Percentiles rank a stretch among this genome's conserved stretches.
These are phyloP conservation scores for Trichosporon coremiiforme DNA, from an alignment of 1,284 basidiomycete genomes.

Conservation along the genomic window DNA sequence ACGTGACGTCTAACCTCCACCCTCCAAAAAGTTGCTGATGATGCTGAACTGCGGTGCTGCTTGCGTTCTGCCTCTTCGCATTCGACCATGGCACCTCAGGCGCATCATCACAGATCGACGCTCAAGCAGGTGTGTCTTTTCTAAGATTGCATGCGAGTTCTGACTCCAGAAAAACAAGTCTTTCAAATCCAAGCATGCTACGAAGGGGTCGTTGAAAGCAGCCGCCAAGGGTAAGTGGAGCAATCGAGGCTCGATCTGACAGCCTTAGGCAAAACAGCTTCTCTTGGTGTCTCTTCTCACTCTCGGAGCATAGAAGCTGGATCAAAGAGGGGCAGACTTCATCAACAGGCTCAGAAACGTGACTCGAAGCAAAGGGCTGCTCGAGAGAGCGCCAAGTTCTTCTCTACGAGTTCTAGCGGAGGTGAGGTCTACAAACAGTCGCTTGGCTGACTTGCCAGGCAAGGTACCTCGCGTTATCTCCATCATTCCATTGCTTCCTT, in stretches of 20 bases:
- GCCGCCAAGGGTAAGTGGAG: constrained; percentile 69
- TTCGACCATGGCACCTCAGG: constrained; percentile 35
- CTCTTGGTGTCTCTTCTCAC: constrained; percentile 24
- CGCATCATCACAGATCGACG: constrained; percentile 72
- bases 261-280: constrained; percentile 70
- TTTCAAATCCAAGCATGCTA: constrained; percentile 86
- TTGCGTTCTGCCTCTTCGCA: neutral
- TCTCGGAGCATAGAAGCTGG: constrained; percentile 36
- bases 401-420: constrained; percentile 55
- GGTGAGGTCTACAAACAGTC: constrained; percentile 29
- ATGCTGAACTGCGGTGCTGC: too few relatives aligned
- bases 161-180: constrained; percentile 86
- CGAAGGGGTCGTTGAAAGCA: constrained; percentile 76
- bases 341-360: constrained; percentile 52
- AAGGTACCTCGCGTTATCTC: constrained; percentile 58
- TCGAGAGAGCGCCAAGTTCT: constrained; percentile 58
- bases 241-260: neutral
- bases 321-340: constrained; percentile 50
- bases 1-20: constrained; percentile 13
- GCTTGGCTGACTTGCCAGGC: constrained; percentile 32
- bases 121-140: constrained; percentile 75
- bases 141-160: too few relatives aligned
- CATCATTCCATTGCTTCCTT: constrained; percentile 53
- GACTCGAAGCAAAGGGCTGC: constrained; percentile 70
- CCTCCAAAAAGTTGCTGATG: constrained; percentile 8